Percentiles rank a stretch among this genome's conserved stretches.
Evolutionary conservation across 1,139 yeast species (phyloP).

Genomic region (Yamadazyma mexicana): DNA sequence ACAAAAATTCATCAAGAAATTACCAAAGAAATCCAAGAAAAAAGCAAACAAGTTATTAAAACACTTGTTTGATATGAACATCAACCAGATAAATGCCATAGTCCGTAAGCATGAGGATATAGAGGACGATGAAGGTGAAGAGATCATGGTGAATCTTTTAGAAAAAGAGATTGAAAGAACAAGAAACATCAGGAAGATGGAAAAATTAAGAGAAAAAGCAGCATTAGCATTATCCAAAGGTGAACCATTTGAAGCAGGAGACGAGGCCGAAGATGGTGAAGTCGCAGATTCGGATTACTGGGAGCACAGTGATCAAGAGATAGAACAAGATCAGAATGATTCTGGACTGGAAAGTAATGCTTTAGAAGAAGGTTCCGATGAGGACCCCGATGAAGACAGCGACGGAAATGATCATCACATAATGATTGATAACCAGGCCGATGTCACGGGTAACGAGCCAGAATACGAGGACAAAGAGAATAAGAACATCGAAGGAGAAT

Average conservation of each 20-base stretch:
- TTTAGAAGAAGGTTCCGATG: constrained; percentile 15
- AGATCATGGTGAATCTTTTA: constrained; percentile 49
- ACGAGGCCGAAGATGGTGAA: constrained; percentile 18
- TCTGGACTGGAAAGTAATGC: constrained; percentile 17
- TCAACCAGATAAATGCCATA: constrained; percentile 34
- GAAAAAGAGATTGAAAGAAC: constrained; percentile 63
- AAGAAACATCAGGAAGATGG: constrained; percentile 51
- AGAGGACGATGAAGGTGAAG: constrained; percentile 43
- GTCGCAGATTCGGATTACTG: constrained; percentile 20
- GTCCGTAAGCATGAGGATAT: constrained; percentile 30
- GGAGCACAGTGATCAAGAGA: constrained; percentile 14
- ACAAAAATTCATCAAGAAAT: constrained; percentile 33
- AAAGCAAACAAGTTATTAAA: constrained; percentile 19
- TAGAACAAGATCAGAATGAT: constrained; percentile 18
- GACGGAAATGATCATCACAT: constrained; percentile 7
- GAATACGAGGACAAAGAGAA: constrained; percentile 9
- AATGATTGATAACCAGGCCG: constrained; percentile 14
- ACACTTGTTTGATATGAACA: constrained; percentile 34
- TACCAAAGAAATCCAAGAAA: constrained; percentile 7
- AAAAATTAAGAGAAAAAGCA: constrained; percentile 42
- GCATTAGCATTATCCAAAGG: constrained; percentile 27
- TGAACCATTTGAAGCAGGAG: constrained; percentile 17
- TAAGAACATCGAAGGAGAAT: no score
- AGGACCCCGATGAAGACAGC: constrained; percentile 12
- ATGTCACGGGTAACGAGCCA: constrained; percentile 12